These are phyloP conservation scores for Lolium perenne DNA, from an alignment of 176 grass and related monocot genomes.

Conservation along the genomic window DNA sequence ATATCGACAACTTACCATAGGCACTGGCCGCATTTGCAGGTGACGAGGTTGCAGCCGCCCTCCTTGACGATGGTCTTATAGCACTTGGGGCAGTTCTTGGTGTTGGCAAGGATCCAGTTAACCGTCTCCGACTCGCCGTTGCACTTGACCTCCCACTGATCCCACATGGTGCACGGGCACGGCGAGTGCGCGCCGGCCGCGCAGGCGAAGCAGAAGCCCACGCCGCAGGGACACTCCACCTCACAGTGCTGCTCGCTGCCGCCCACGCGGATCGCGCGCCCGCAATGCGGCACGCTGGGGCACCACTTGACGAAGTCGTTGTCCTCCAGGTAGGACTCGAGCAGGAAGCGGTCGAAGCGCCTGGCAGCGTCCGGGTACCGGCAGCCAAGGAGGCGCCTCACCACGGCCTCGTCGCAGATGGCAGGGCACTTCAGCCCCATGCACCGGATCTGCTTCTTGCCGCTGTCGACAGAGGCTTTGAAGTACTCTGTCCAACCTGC, in stretches of 20 bases:
- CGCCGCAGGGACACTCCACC: slow-evolving; percentile 43
- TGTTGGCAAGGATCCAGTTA: slow-evolving; percentile 46
- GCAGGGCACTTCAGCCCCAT: slow-evolving; percentile 32
- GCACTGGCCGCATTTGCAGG: slow-evolving; percentile 41
- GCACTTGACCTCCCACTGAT: slow-evolving; percentile 37
- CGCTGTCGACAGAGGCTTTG: not conserved
- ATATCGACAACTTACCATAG: slow-evolving; percentile 40
- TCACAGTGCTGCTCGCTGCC: slow-evolving; percentile 5
- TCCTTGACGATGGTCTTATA: slow-evolving; percentile 40
- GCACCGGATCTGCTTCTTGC: slow-evolving; percentile 42
- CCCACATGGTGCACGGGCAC: slow-evolving; percentile 50
- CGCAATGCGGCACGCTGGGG: slow-evolving; percentile 48
- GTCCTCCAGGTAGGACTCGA: slow-evolving; percentile 43
- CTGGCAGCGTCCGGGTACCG: slow-evolving; percentile 15
- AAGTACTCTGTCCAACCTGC: slow-evolving; percentile 46
- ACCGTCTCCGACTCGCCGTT: slow-evolving; percentile 19
- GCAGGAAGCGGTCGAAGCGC: slow-evolving; percentile 39
- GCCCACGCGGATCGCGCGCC: slow-evolving; percentile 32
- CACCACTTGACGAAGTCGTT: slow-evolving; percentile 44
- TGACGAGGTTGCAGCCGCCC: slow-evolving; percentile 50
- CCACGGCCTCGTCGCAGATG: slow-evolving; percentile 44
- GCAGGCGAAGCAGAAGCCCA: slow-evolving; percentile 47
- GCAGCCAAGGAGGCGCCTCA: slow-evolving; percentile 2
- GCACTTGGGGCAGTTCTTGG: slow-evolving; percentile 46
- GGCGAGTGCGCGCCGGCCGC: slow-evolving; percentile 35